phyloP scores from a whole-genome alignment of 2,329 filamentous ascomycete genomes.

The Talaromyces sp. region DNA sequence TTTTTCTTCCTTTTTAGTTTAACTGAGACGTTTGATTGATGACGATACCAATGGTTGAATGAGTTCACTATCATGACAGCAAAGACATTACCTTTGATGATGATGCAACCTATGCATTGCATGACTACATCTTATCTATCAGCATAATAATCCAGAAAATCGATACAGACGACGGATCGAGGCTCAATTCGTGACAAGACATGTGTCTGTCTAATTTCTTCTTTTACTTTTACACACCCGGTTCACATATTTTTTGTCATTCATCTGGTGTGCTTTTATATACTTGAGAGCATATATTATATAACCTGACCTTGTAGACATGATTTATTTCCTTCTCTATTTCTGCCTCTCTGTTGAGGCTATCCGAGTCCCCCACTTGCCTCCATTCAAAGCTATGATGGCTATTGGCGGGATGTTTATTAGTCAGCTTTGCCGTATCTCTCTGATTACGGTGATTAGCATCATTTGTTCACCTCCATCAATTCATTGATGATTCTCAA shows the following conservation, averaged over 20 bases:
- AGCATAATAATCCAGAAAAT: slow-evolving; percentile 1
- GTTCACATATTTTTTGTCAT: not conserved
- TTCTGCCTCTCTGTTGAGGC: not conserved
- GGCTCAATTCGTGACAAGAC: not conserved
- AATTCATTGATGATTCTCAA: not conserved
- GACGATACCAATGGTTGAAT: slow-evolving; percentile 10
- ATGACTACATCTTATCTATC: slow-evolving; percentile 4
- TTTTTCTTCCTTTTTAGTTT: not conserved
- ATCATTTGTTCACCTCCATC: not conserved
- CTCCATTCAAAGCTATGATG: too few relatives aligned
- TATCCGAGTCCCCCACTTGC: not conserved
- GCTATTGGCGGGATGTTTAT: not conserved
- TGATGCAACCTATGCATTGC: slow-evolving; percentile 1
- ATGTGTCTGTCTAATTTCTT: not conserved
- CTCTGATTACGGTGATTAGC: not conserved
- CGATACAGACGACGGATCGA: slow-evolving; percentile 1
- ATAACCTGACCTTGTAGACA: not conserved
- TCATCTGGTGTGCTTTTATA: not conserved
- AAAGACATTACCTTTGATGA: not conserved
- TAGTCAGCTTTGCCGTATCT: slow-evolving; percentile 3
- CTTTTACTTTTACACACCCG: not conserved
- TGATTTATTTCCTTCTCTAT: not conserved
- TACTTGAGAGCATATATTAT: not conserved
- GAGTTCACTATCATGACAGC: not conserved
- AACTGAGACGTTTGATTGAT: slow-evolving; percentile 7